Conservation (phyloP, 78 protist genomes). For the Pelomyxa schiedti region DNA sequence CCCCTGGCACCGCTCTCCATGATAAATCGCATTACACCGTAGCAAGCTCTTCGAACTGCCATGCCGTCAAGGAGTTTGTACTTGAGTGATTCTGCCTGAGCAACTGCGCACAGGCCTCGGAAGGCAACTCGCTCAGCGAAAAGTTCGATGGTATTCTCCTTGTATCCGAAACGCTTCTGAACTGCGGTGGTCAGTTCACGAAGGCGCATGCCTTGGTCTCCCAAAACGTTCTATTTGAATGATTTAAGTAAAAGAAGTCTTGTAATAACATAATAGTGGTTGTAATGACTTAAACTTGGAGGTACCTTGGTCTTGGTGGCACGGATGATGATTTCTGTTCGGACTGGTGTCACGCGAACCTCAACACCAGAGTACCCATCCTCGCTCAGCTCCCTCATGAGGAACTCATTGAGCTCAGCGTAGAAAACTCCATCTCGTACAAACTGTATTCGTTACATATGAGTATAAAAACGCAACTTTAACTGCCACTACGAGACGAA, state of each 20-base stretch:
- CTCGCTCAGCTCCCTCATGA: slow-evolving; percentile 91
- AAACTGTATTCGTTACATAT: no score
- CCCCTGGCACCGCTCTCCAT: slow-evolving; percentile 99
- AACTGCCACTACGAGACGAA: no score
- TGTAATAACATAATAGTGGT: no score
- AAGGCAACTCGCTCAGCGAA: slow-evolving; percentile 90
- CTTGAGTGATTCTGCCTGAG: slow-evolving; percentile 97
- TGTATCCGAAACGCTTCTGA: slow-evolving; percentile 94
- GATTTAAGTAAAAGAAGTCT: neutral
- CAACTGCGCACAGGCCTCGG: slow-evolving; percentile 97
- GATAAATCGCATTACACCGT: slow-evolving; percentile 93
- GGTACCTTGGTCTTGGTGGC: slow-evolving; percentile 91
- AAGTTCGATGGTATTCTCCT: slow-evolving; percentile 80
- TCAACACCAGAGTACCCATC: slow-evolving; percentile 96
- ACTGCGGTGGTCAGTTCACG: slow-evolving; percentile 92
- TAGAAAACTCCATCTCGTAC: slow-evolving; percentile 97
- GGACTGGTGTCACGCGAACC: slow-evolving; percentile 85
- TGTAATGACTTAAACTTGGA: no score
- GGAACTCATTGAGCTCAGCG: slow-evolving; percentile 98
- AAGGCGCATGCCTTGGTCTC: slow-evolving; percentile 94
- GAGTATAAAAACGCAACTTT: no score
- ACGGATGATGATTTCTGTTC: slow-evolving; percentile 97
- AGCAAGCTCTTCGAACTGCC: slow-evolving; percentile 96
- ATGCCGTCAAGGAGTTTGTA: slow-evolving; percentile 93
- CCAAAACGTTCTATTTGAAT: slow-evolving; percentile 31